These are phyloP conservation scores for Mrakia blollopis DNA, from an alignment of 768 basidiomycete species.

Conservation along the genomic window DNA sequence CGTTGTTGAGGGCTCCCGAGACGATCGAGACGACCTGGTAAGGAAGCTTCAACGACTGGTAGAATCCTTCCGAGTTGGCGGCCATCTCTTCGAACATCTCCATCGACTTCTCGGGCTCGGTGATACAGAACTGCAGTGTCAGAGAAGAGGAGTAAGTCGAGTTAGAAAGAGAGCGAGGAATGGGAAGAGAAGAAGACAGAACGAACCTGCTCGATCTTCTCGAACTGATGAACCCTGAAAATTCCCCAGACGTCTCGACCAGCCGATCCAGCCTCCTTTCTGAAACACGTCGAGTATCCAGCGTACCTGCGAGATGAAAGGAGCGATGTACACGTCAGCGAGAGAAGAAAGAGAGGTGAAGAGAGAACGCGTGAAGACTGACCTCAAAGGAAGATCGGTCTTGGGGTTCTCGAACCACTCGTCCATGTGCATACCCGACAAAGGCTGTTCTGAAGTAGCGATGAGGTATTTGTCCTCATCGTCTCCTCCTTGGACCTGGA, in stretches of 20 bases:
- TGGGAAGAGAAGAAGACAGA: neutral
- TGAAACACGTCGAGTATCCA: conserved; percentile 82
- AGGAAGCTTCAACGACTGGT: conserved; percentile 85
- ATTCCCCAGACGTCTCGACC: conserved; percentile 99
- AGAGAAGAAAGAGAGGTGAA: neutral
- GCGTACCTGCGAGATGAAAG: conserved; percentile 43
- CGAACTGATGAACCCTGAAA: conserved; percentile 99
- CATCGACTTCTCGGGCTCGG: conserved; percentile 91
- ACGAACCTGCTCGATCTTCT: conserved; percentile 78
- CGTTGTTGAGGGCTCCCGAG: conserved; percentile 92
- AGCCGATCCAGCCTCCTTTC: conserved; percentile 95
- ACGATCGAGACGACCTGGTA: conserved; percentile 93
- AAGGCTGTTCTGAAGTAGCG: conserved; percentile 97
- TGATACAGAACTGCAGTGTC: conserved; percentile 75
- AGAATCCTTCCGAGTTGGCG: conserved; percentile 83
- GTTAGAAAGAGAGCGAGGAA: neutral
- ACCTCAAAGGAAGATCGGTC: conserved; percentile 84
- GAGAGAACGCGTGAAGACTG: conserved; percentile 41
- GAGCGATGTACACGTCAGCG: neutral
- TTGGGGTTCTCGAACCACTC: conserved; percentile 97
- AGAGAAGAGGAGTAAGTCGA: neutral
- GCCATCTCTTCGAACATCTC: conserved; percentile 90
- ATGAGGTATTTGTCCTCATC: conserved; percentile 75
- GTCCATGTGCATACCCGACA: conserved; percentile 89
- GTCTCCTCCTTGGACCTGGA: conserved; percentile 27